Percentiles rank a stretch among this genome's conserved stretches.
Evolutionary conservation across 1,139 yeast genomes (phyloP).

Genomic region (Kodamaea fungicola): DNA sequence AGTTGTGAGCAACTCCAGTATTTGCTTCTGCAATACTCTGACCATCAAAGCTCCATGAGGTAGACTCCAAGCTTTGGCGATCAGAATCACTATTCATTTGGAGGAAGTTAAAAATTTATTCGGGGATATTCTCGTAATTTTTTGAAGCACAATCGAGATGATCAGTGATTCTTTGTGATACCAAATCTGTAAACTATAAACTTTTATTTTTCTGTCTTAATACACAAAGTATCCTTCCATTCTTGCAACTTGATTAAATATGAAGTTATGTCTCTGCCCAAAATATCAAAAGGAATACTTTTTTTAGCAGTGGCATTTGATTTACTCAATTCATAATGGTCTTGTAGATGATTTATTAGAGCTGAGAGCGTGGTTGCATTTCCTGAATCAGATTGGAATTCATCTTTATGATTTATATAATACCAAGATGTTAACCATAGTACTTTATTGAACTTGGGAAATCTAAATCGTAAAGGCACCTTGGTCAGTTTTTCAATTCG

Average conservation of each 20-base stretch:
- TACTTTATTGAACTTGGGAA: conserved; percentile 71
- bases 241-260: conserved; percentile 8
- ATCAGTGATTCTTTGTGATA: too few relatives aligned
- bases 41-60: too few relatives aligned
- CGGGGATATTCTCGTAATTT: too few relatives aligned
- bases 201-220: too few relatives aligned
- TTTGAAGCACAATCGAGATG: too few relatives aligned
- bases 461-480: conserved; percentile 74
- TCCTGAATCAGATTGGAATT: not conserved
- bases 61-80: too few relatives aligned
- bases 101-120: too few relatives aligned
- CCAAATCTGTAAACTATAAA: too few relatives aligned
- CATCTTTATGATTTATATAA: conserved; percentile 21
- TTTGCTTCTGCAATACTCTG: too few relatives aligned
- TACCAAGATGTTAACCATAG: conserved; percentile 63
- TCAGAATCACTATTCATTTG: too few relatives aligned
- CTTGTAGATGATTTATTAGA: conserved; percentile 14
- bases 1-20: too few relatives aligned
- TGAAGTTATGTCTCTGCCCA: conserved; percentile 15
- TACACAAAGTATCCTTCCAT: not conserved
- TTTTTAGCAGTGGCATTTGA: conserved; percentile 17
- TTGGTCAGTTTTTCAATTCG: conserved; percentile 62
- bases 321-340: conserved; percentile 18
- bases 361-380: not conserved
- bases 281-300: conserved; percentile 17